Base-by-base conservation (phyloP, 768 basidiomycete genomes). In the Kwoniella botswanensis region DNA sequence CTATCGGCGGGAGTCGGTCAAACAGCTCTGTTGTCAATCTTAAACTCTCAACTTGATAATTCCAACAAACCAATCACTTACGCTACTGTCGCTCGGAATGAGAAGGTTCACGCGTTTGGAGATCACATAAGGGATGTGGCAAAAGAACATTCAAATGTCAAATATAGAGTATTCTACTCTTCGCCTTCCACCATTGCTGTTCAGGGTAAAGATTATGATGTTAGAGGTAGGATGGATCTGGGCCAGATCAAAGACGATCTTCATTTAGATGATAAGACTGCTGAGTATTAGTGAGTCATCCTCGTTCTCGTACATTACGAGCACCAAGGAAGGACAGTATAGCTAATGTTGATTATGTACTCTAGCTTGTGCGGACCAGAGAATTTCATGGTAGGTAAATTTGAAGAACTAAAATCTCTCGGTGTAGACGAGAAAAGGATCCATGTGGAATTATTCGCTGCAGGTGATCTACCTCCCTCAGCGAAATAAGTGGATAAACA, bases 1-100 rank as follows among this genome's bases (percentile, higher is more conserved):
- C 60, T 73, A 1, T 75, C 74, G 13, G 74, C 71, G 7, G 74
- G 74, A 10, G 69, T 75, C 10, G 74, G 74, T 15, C 65, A 69
- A 41, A 75, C 71, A 11, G 63, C 71, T 1, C 57, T 75, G 29
- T 21, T 73, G 22, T 72, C 74, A 21, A 75, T 75, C 9, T 66
- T 75, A 21, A 75, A 75, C 67, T 63, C 73, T 17, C 65, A 70
- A 11, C 50, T 65, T 22, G 67, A 69, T 24, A 67, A 61, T 22
- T 26, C 43, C 10, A 46, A 62, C 17, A 67, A 67, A 24, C 57
- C 62, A 7, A 74, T 74, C 58, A 68, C 67, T 11, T 74, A 66
- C 29, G 63, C 67, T 29, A 63, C 70, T 41, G 70, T 62, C 9
- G 63, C 70, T 17, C 22, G 65, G 26, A 65, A 70, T 21, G 43